Conservation (phyloP, 2,329 filamentous ascomycete genomes). For the Curvularia hawaiiensis region DNA sequence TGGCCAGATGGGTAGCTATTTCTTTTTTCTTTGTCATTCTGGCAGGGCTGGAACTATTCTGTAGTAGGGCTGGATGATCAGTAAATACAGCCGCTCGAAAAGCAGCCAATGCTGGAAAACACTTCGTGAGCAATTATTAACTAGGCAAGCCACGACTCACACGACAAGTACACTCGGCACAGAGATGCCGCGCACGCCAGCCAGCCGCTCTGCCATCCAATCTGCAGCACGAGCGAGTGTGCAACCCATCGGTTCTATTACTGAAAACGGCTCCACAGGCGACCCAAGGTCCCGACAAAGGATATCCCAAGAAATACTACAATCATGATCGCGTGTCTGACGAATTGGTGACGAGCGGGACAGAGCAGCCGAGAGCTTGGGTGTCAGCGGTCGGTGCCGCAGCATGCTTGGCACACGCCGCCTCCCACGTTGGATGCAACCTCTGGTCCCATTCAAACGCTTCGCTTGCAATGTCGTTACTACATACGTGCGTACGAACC, state of each 20-base stretch:
- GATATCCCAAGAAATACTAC: slow-evolving; percentile 10
- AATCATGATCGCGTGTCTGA: slow-evolving; percentile 7
- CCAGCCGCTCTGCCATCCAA: neutral
- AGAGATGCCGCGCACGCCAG: neutral
- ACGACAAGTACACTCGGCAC: neutral
- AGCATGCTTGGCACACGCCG: slow-evolving; percentile 17
- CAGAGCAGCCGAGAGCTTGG: slow-evolving; percentile 19
- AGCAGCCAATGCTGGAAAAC: neutral
- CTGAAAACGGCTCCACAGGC: slow-evolving; percentile 21
- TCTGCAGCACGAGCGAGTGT: neutral
- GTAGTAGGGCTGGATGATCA: neutral
- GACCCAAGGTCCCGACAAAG: slow-evolving; percentile 6
- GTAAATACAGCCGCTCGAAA: neutral
- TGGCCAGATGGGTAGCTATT: no score
- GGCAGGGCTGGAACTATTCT: neutral
- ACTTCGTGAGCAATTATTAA: neutral
- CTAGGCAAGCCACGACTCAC: neutral
- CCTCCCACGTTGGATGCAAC: slow-evolving; percentile 23
- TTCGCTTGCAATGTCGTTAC: neutral
- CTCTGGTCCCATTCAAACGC: slow-evolving; percentile 10
- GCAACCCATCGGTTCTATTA: slow-evolving; percentile 15
- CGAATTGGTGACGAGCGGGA: slow-evolving; percentile 8
- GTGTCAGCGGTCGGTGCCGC: slow-evolving; percentile 12
- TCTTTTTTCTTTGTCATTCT: neutral
- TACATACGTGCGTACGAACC: neutral